Evolutionary conservation across 2,329 filamentous ascomycete species (phyloP), one percentile per base, ranked within the genome.

Genomic region (Scedosporium apiospermum): DNA sequence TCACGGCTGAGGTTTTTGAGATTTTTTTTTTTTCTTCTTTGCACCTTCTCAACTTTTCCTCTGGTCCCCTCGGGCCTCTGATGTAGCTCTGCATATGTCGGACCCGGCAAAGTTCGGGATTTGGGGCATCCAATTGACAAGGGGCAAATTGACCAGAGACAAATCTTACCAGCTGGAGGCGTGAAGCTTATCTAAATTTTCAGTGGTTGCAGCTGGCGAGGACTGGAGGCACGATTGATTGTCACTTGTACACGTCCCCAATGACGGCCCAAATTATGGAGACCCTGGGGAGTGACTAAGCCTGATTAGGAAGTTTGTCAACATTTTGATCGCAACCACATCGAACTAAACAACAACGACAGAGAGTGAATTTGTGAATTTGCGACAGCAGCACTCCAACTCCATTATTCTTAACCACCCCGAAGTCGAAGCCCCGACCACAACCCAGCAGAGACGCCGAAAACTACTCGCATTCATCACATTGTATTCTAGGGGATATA

Each of bases 31-130:
- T 61, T 61, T 57, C 26, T 14, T n/a, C 9, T 38, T 55, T 27
- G 5, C 4, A 23, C 23, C 23, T 27, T 27, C 23, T 16, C 12
- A 18, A 14, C 51, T 26, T 26, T 55, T 55, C 51, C 51, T 27
- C 51, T 55, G 51, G 51, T 23, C 23, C 34, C 34, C 51, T 23
- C 18, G 51, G 18, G 12, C 51, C 51, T 55, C 51, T 58, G 55
- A 58, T 58, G 55, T 58, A 58, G 27, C 26, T 34, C 55, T 58
- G 55, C 55, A 58, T 57, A 51, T 42, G 55, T 27, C 41, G 34
- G n/a, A 55, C 30, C 27, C 60, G 60, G 60, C 49, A 61, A 61
- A 55, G 49, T 57, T 61, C 60, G 60, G 60, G 49, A 55, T 55
- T 42, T 23, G 55, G 27, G 26, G 41, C 55, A 23, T 34, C 55